Percentiles rank a stretch among this genome's conserved stretches.
Evolutionary conservation across 139 green algal species (phyloP).

Genomic region (Tetradesmus lagerheimii): DNA sequence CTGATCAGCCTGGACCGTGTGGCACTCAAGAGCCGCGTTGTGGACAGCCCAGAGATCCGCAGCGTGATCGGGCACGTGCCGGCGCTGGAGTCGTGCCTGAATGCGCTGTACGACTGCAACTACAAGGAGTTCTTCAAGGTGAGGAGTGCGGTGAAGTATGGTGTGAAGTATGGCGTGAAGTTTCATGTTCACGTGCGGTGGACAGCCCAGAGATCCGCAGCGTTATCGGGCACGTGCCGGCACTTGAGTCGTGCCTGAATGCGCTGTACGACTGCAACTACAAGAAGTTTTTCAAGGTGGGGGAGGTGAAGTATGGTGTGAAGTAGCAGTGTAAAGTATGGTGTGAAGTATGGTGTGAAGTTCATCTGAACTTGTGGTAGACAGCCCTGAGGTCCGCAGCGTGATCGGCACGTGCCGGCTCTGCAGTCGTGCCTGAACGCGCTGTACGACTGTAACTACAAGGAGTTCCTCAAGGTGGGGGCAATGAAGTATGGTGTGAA

Average conservation of each 20-base stretch:
- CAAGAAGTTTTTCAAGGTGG: conserved; percentile 89
- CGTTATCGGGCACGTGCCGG: conserved; percentile 78
- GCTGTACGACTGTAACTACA: conserved; percentile 95
- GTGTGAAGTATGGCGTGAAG: neutral
- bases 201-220: conserved; percentile 76
- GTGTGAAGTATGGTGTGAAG: too few relatives aligned
- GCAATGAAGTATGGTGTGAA: neutral
- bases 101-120: conserved; percentile 92
- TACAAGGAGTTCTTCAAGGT: conserved; percentile 95
- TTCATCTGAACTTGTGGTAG: too few relatives aligned
- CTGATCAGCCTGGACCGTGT: conserved; percentile 84
- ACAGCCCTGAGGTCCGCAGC: conserved; percentile 71
- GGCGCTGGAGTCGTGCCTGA: conserved; percentile 84
- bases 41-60: conserved; percentile 97
- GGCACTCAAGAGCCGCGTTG: conserved; percentile 72
- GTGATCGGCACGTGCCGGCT: conserved; percentile 79
- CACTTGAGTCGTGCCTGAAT: conserved; percentile 87
- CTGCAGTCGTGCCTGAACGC: conserved; percentile 87
- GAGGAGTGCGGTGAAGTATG: neutral
- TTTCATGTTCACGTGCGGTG: too few relatives aligned
- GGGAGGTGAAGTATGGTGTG: neutral
- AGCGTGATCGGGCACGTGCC: conserved; percentile 91
- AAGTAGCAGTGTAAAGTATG: too few relatives aligned
- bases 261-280: conserved; percentile 95
- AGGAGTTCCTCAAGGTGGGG: conserved; percentile 88